phyloP scores from a whole-genome alignment of 2,329 filamentous ascomycete species.

The Ophiostoma ips region DNA sequence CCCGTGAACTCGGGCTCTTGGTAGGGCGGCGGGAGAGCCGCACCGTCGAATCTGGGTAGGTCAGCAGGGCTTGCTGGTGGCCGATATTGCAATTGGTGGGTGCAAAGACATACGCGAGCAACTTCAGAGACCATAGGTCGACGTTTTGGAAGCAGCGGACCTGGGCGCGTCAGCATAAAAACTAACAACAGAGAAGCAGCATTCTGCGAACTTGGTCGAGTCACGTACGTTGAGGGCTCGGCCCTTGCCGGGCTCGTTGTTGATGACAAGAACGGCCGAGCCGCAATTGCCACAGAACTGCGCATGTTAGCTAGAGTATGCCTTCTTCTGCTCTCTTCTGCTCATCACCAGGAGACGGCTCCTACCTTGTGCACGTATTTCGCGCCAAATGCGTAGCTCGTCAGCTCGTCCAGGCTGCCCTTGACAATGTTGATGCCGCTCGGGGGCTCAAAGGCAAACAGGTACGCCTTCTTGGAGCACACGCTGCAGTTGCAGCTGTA shows the following conservation, averaged over 20 bases:
- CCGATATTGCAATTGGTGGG: no score
- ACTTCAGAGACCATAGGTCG: slow-evolving; percentile 27
- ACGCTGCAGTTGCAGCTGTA: slow-evolving; percentile 54
- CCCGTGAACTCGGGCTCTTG: slow-evolving; percentile 26
- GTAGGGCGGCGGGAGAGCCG: slow-evolving; percentile 20
- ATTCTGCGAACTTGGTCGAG: no score
- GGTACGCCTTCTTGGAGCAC: slow-evolving; percentile 36
- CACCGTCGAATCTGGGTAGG: slow-evolving; percentile 22
- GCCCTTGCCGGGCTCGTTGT: slow-evolving; percentile 8
- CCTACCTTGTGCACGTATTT: slow-evolving; percentile 29
- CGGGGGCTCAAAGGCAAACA: slow-evolving; percentile 23
- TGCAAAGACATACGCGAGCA: slow-evolving; percentile 12
- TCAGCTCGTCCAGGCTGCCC: slow-evolving; percentile 27
- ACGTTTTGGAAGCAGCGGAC: slow-evolving; percentile 29
- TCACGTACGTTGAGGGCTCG: slow-evolving; percentile 25
- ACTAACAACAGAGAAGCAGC: not conserved
- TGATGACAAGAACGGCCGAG: slow-evolving; percentile 25
- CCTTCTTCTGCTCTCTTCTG: not conserved
- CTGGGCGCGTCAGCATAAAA: slow-evolving; percentile 16
- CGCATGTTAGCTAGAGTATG: not conserved
- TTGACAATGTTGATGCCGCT: slow-evolving; percentile 31
- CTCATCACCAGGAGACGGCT: not conserved
- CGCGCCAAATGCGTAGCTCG: slow-evolving; percentile 29
- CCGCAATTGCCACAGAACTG: slow-evolving; percentile 39
- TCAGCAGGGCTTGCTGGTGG: not conserved